Evolutionary conservation across 1,284 basidiomycete genomes (phyloP).

Genomic region (Porodaedalea pini): DNA sequence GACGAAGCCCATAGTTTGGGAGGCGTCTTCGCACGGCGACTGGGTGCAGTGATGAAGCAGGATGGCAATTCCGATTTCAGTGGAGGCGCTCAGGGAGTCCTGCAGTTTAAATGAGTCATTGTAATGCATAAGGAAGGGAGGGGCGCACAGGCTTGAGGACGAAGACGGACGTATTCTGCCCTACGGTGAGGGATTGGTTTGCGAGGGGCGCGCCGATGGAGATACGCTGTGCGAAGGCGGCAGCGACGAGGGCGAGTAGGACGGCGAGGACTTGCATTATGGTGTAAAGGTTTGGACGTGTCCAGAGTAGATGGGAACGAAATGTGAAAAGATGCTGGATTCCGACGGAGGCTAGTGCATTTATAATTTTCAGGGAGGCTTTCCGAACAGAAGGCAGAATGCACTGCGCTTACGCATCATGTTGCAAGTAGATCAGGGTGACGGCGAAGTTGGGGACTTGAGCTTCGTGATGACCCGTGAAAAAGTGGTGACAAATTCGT

Average conservation of each 20-base stretch:
- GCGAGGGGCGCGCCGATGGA: constrained; percentile 37
- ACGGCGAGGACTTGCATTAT: constrained; percentile 11
- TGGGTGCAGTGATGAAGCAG: constrained; percentile 34
- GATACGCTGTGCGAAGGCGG: constrained; percentile 39
- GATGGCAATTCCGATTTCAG: constrained; percentile 45
- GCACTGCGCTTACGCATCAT: too few species aligned
- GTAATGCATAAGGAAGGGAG: neutral
- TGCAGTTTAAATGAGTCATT: constrained; percentile 21
- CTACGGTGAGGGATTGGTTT: constrained; percentile 34
- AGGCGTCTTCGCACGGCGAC: constrained; percentile 31
- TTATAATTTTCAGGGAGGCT: too few species aligned
- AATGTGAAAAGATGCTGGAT: neutral
- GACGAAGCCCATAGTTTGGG: constrained; percentile 38
- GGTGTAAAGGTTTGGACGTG: too few species aligned
- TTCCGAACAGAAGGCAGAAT: too few species aligned
- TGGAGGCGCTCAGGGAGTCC: constrained; percentile 38
- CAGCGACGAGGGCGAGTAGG: constrained; percentile 4
- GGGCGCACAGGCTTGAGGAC: constrained; percentile 43
- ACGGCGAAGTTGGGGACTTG: too few species aligned
- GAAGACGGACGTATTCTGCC: constrained; percentile 38
- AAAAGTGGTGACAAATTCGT: too few species aligned
- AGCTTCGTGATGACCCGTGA: too few species aligned
- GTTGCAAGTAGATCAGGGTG: too few species aligned
- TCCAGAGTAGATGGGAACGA: neutral
- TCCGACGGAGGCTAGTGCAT: neutral